Conservation (phyloP, 352 stramenopile species). For the Phytophthora brassicae region DNA sequence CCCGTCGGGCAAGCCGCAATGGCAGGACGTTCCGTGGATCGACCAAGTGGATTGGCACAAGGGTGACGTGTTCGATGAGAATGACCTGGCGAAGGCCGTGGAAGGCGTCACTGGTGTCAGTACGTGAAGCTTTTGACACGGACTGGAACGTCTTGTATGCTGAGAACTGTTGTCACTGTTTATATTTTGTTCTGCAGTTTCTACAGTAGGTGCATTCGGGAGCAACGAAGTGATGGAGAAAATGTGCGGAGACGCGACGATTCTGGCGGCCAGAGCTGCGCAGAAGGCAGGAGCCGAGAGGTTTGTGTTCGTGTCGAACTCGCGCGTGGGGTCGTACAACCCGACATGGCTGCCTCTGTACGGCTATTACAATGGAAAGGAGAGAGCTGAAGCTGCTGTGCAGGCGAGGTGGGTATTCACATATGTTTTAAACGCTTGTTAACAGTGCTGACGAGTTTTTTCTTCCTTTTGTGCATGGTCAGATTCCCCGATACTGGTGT, state of each 20-base stretch:
- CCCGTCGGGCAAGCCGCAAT: constrained; percentile 77
- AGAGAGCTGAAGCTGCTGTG: constrained; percentile 81
- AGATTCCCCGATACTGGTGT: constrained; percentile 80
- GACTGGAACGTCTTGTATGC: neutral
- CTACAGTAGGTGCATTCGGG: constrained; percentile 87
- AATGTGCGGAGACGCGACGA: constrained; percentile 88
- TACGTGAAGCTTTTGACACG: too few relatives aligned
- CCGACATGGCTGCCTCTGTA: constrained; percentile 77
- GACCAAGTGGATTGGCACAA: constrained; percentile 87
- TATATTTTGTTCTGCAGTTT: constrained; percentile 47
- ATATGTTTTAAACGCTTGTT: neutral
- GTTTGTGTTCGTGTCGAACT: constrained; percentile 93
- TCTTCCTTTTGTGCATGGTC: neutral
- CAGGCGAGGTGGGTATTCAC: constrained; percentile 38
- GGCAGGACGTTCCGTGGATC: constrained; percentile 78
- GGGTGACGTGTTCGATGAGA: constrained; percentile 83
- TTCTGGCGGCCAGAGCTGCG: constrained; percentile 70
- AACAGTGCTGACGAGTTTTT: neutral
- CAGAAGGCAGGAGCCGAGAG: constrained; percentile 72
- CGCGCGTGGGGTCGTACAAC: constrained; percentile 80
- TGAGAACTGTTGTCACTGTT: neutral
- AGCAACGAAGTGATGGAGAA: constrained; percentile 89
- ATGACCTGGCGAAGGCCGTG: constrained; percentile 64
- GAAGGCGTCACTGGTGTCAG: constrained; percentile 79
- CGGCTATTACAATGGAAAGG: constrained; percentile 91